phyloP scores from a whole-genome alignment of 495 filamentous ascomycete genomes.

The Lentithecium fluviatile region DNA sequence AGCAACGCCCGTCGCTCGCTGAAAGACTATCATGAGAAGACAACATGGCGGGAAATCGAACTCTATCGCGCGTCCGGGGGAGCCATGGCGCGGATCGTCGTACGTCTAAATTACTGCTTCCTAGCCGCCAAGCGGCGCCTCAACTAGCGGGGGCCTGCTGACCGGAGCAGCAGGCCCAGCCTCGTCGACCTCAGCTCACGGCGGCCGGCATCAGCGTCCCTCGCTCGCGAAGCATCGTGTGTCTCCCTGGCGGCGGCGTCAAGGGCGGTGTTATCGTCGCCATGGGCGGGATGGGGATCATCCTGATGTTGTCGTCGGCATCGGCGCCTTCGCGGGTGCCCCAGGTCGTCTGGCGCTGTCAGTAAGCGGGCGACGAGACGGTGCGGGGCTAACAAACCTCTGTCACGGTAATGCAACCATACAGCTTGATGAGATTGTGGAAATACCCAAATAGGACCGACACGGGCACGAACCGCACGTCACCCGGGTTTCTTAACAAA shows the following conservation, averaged over 20 bases:
- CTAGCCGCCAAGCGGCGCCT: slow-evolving; percentile 22
- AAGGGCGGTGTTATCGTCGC: slow-evolving; percentile 18
- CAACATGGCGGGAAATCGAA: not conserved
- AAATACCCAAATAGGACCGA: slow-evolving; percentile 60
- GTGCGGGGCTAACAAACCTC: slow-evolving; percentile 39
- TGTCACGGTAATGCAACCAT: slow-evolving; percentile 55
- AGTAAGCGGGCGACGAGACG: not conserved
- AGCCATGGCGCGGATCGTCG: slow-evolving; percentile 12
- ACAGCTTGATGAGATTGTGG: slow-evolving; percentile 63
- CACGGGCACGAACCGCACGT: slow-evolving; percentile 55
- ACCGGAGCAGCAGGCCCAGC: not conserved
- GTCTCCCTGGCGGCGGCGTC: slow-evolving; percentile 22
- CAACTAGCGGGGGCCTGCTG: slow-evolving; percentile 10
- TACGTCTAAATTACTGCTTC: slow-evolving; percentile 30
- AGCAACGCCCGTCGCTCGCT: not conserved
- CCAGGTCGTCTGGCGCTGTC: slow-evolving; percentile 59
- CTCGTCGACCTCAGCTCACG: slow-evolving; percentile 15
- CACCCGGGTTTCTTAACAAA: slow-evolving; percentile 56
- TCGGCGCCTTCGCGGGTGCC: slow-evolving; percentile 67
- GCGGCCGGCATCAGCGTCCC: slow-evolving; percentile 21
- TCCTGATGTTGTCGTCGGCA: slow-evolving; percentile 48
- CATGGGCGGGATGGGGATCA: slow-evolving; percentile 29
- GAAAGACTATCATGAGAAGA: not conserved
- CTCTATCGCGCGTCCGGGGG: not conserved
- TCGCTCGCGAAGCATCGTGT: slow-evolving; percentile 28